Percentiles rank a stretch among this genome's conserved stretches.
Conservation (phyloP, 208 protist genomes). For the Crithidia expoeki region DNA sequence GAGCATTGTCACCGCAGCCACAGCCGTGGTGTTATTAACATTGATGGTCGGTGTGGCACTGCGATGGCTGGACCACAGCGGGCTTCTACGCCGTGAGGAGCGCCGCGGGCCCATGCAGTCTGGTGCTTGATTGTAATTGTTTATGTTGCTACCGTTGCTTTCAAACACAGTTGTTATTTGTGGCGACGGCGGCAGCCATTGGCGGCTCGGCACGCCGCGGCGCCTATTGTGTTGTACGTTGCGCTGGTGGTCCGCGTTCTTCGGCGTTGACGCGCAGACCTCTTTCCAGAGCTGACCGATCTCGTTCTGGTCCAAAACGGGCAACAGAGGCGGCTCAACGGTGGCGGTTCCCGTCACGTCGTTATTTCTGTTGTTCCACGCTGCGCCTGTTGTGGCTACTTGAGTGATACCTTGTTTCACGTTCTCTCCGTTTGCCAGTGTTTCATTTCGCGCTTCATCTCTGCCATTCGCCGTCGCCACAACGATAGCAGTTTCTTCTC, state of each 20-base stretch:
- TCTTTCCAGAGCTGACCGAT: constrained; percentile 18
- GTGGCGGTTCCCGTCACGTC: neutral
- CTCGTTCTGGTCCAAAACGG: constrained; percentile 1
- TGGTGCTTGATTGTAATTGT: neutral
- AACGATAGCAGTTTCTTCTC: too few species aligned
- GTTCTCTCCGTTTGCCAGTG: neutral
- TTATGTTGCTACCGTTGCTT: neutral
- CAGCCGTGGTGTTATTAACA: neutral
- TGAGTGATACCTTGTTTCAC: too few species aligned
- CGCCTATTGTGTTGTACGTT: neutral
- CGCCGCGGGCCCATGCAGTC: neutral
- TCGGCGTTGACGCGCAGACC: constrained; percentile 13
- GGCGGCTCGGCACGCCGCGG: neutral
- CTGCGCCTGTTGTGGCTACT: too few species aligned
- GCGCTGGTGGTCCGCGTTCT: neutral
- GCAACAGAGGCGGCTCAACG: constrained; percentile 2
- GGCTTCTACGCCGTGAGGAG: neutral
- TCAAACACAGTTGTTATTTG: neutral
- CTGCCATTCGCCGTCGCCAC: too few species aligned
- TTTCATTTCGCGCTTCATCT: too few species aligned
- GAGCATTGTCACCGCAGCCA: neutral
- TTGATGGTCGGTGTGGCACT: neutral
- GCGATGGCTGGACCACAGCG: constrained; percentile 2
- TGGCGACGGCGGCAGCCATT: neutral
- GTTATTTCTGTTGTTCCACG: neutral